Base-by-base conservation (phyloP, 164 flowering plant species). In the Cinnamomum chago region DNA sequence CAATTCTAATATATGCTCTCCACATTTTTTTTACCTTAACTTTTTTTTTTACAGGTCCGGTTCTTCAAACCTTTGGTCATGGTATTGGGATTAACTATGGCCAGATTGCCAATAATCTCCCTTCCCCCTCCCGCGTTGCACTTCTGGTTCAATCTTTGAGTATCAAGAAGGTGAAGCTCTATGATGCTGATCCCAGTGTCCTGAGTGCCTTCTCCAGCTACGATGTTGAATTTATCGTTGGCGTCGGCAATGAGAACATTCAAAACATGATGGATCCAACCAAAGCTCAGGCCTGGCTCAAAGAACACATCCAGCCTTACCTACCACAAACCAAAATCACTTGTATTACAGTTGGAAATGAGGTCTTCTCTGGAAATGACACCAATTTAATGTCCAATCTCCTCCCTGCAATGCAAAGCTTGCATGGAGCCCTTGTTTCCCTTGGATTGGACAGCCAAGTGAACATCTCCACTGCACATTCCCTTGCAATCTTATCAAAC, bases 71-170 rank as follows among this genome's bases (percentile, higher is more conserved):
- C 22, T 68, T 25, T 2, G 73, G 88, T 70, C 69, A 81, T 33
- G 85, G 84, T 33, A 73, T 88, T 17, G 97, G 97, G 71, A 91
- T 93, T 22, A 93, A 93, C 82, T 91, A 93, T 67, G 95, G 95
- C 4, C 92, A 90, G 79, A 90, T 91, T 3, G 95, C 92, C 35
- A 85, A 91, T 83, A 87, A 90, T 75, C 92, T 91, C 30, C 95
- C 95, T 2, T 81, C 97, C 11, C 94, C 87, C 0, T 71, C 87
- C 1, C 83, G 82, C 0, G 97, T 92, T 0, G 76, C 88, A 9
- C 23, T 33, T 30, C 89, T 92, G 30, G 90, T 92, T 2, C 24
- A 65, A 73, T 87, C 94, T 9, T 72, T 90, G 65, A 88, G 84
- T 75, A 79, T 92, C 67, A 85, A 72, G 55, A 81, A 86, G 73